These are phyloP conservation scores for Trichocladium uniseriatum DNA, from an alignment of 495 filamentous ascomycete genomes.

Conservation along the genomic window DNA sequence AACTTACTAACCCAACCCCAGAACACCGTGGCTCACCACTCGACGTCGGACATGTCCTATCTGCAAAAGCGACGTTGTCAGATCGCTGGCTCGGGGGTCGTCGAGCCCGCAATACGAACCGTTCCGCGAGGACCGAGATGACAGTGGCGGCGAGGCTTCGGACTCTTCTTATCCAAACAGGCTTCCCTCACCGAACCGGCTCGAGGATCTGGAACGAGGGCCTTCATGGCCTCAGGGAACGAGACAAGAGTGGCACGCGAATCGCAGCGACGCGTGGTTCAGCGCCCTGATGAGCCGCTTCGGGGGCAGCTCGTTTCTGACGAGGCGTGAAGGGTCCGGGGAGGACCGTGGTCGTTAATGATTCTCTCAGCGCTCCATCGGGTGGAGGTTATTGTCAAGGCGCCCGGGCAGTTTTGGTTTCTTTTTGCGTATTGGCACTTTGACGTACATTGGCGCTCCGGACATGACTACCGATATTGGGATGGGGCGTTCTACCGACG, in stretches of 20 bases:
- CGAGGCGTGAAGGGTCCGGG: background rate
- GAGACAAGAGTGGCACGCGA: background rate
- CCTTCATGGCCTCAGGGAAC: background rate
- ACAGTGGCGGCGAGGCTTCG: constrained; percentile 22
- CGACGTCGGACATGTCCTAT: constrained; percentile 93
- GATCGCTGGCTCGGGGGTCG: constrained; percentile 41
- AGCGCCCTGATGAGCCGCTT: constrained; percentile 1
- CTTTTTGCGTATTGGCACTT: background rate
- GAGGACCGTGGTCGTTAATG: background rate
- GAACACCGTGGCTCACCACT: constrained; percentile 96
- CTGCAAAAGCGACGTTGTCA: constrained; percentile 93
- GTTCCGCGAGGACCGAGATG: constrained; percentile 43
- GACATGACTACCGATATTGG: background rate
- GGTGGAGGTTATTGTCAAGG: background rate
- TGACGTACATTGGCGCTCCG: constrained; percentile 1
- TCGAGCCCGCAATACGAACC: constrained; percentile 40
- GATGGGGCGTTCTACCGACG: background rate
- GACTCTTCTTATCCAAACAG: background rate
- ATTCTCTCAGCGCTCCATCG: background rate
- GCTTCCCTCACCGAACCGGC: background rate
- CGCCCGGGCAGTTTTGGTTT: background rate
- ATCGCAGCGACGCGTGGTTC: constrained; percentile 1
- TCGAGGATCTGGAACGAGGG: constrained; percentile 7
- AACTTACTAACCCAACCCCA: constrained; percentile 32
- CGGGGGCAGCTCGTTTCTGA: background rate